These are phyloP conservation scores for Fusarium camptoceras DNA, from an alignment of 2,329 filamentous ascomycete genomes.

Conservation along the genomic window DNA sequence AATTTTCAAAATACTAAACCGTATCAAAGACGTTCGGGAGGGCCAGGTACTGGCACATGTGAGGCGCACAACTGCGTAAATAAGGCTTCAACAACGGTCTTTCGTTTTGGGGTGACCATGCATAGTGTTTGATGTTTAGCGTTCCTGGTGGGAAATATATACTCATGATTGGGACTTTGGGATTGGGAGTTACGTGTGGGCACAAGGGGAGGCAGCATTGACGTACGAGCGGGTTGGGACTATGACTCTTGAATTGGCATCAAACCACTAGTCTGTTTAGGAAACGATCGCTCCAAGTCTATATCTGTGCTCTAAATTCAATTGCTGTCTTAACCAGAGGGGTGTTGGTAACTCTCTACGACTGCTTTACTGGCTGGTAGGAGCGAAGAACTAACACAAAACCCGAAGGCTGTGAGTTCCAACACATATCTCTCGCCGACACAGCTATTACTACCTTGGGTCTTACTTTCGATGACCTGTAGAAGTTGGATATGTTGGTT, in stretches of 20 bases:
- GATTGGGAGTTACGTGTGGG: background rate
- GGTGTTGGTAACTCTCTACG: background rate
- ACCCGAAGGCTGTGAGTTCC: background rate
- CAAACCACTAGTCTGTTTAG: background rate
- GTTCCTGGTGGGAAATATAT: background rate
- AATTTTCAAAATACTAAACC: slow-evolving; percentile 12
- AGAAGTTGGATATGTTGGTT: background rate
- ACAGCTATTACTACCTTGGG: background rate
- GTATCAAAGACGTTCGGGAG: background rate
- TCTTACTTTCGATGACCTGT: background rate
- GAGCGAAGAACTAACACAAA: background rate
- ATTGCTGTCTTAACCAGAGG: background rate
- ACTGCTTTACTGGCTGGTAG: background rate
- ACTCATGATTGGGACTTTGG: background rate
- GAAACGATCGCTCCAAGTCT: background rate
- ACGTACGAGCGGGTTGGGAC: background rate
- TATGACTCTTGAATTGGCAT: background rate
- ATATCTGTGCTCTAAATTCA: background rate
- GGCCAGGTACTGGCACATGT: background rate
- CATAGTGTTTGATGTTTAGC: background rate
- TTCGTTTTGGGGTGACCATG: background rate
- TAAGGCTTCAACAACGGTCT: background rate
- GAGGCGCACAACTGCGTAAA: background rate
- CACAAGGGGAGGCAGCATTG: background rate
- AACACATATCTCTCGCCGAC: background rate